Evolutionary conservation across 2,329 filamentous ascomycete genomes (phyloP).

Genomic region (Tympanopsis confertula): DNA sequence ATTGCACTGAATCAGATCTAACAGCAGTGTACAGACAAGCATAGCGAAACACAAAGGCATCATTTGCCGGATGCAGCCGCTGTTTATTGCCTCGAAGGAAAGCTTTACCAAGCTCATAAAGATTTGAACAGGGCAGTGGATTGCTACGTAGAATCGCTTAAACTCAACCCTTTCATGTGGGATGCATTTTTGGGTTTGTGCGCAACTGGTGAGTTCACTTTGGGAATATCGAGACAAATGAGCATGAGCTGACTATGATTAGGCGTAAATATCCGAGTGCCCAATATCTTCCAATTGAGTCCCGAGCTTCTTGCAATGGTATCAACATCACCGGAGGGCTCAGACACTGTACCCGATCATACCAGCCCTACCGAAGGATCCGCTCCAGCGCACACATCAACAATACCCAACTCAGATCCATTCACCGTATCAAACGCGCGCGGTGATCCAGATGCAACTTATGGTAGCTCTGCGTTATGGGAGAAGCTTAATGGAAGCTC

Average conservation of each 20-base stretch:
- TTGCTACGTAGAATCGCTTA: constrained; percentile 51
- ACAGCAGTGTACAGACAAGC: constrained; percentile 36
- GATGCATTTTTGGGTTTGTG: constrained; percentile 59
- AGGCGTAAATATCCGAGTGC: constrained; percentile 44
- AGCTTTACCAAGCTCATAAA: constrained; percentile 50
- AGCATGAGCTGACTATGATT: too few relatives aligned
- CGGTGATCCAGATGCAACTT: not conserved
- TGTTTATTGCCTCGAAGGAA: constrained; percentile 47
- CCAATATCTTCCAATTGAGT: constrained; percentile 52
- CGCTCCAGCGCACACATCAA: constrained; percentile 5
- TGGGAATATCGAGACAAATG: too few relatives aligned
- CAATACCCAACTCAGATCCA: not conserved
- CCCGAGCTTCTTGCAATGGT: constrained; percentile 40
- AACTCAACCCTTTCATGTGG: constrained; percentile 61
- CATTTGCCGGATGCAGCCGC: constrained; percentile 57
- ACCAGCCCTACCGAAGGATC: not conserved
- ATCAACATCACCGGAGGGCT: constrained; percentile 10
- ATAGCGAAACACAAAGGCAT: constrained; percentile 50
- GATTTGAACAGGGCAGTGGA: constrained; percentile 46
- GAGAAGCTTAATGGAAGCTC: not conserved
- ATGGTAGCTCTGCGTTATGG: constrained; percentile 1
- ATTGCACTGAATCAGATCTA: not conserved
- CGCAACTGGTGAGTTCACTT: constrained; percentile 31
- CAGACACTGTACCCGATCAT: constrained; percentile 9
- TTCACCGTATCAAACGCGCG: not conserved